Evolutionary conservation across 805 yeast genomes (phyloP).

Genomic region (Myxozyma neotropica): DNA sequence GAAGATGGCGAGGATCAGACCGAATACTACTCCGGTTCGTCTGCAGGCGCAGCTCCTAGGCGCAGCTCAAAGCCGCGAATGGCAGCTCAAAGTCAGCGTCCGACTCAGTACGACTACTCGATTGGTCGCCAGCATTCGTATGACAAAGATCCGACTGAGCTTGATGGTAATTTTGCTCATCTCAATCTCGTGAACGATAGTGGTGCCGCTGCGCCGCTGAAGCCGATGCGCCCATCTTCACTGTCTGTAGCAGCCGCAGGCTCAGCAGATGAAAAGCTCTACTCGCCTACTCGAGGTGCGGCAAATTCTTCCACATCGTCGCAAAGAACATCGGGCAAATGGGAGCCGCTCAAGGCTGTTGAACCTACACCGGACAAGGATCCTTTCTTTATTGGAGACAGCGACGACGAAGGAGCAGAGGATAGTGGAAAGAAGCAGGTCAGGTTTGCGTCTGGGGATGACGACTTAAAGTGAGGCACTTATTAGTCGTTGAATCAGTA

Average conservation of each 20-base stretch:
- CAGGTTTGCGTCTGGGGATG: conserved; percentile 22
- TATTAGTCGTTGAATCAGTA: not conserved
- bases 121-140: conserved; percentile 40
- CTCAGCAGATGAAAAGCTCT: not conserved
- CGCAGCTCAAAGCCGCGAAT: not conserved
- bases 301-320: conserved; percentile 8
- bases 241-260: conserved; percentile 8
- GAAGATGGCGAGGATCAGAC: conserved; percentile 31
- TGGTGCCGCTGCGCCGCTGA: conserved; percentile 39
- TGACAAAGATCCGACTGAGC: conserved; percentile 60
- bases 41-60: conserved; percentile 1
- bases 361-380: conserved; percentile 50
- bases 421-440: conserved; percentile 25
- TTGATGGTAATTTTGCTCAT: conserved; percentile 54
- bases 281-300: conserved; percentile 6
- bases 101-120: conserved; percentile 9
- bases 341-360: conserved; percentile 50
- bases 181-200: conserved; percentile 50
- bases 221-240: conserved; percentile 39
- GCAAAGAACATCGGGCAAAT: conserved; percentile 38
- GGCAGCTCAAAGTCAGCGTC: conserved; percentile 1
- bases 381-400: conserved; percentile 55
- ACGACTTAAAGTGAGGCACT: too few relatives aligned
- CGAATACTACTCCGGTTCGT: conserved; percentile 11
- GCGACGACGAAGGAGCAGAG: conserved; percentile 47